Evolutionary conservation across 2,329 filamentous ascomycete genomes (phyloP).

Genomic region (Thelonectria olida): DNA sequence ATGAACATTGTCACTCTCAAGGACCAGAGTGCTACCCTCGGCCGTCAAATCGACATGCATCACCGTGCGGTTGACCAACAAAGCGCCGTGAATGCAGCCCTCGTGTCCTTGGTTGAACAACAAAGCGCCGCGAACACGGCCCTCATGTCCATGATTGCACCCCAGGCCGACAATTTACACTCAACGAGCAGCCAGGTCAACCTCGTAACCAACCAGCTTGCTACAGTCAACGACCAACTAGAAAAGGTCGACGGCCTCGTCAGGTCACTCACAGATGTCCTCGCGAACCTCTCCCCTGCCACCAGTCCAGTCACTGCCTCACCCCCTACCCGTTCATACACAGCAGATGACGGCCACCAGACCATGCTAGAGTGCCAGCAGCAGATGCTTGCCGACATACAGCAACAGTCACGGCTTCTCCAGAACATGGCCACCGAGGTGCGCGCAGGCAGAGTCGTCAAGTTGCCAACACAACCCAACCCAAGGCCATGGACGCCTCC

Average conservation of each 20-base stretch:
- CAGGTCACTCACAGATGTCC: constrained; percentile 37
- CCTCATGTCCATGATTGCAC: neutral
- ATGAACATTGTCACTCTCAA: constrained; percentile 36
- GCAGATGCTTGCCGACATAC: constrained; percentile 28
- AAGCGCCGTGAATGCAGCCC: neutral
- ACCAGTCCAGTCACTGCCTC: constrained; percentile 37
- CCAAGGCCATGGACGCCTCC: no score
- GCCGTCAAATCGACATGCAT: constrained; percentile 41
- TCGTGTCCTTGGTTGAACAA: neutral
- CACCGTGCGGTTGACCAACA: constrained; percentile 32
- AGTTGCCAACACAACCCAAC: no score
- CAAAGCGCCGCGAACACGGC: constrained; percentile 18
- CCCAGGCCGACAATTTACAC: constrained; percentile 12
- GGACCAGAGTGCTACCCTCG: constrained; percentile 38
- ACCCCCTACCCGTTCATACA: constrained; percentile 29
- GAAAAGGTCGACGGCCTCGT: constrained; percentile 27
- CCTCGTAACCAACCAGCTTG: neutral
- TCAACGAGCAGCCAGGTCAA: neutral
- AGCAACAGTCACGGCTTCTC: constrained; percentile 6
- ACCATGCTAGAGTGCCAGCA: constrained; percentile 35
- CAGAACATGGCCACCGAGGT: neutral
- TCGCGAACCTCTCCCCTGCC: constrained; percentile 37
- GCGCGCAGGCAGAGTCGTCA: neutral
- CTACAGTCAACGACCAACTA: constrained; percentile 32
- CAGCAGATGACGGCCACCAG: constrained; percentile 29